Conservation (phyloP, 306 rosid genomes). For the Castanea mollissima region DNA sequence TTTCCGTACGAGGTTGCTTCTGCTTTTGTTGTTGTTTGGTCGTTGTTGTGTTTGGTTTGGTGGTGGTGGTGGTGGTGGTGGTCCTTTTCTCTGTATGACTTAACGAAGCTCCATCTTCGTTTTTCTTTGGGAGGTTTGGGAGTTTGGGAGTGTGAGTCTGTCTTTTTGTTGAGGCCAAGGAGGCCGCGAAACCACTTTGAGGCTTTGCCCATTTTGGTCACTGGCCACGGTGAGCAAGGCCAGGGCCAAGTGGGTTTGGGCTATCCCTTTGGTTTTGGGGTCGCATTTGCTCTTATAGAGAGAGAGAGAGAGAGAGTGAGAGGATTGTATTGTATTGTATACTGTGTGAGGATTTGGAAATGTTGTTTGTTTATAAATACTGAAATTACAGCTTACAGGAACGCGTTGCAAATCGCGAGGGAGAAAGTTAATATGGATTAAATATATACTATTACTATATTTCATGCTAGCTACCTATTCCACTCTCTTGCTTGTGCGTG, state of each 20-base stretch:
- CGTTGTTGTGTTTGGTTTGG: slow-evolving; percentile 6
- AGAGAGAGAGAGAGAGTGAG: neutral
- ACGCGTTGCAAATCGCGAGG: slow-evolving; percentile 3
- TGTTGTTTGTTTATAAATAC: neutral
- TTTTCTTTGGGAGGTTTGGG: slow-evolving; percentile 44
- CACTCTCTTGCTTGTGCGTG: no score
- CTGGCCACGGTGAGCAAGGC: neutral
- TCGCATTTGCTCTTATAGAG: slow-evolving; percentile 11
- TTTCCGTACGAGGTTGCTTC: neutral
- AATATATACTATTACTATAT: no score
- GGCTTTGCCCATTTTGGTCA: slow-evolving; percentile 64
- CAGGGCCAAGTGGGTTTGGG: neutral
- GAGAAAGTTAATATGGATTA: neutral
- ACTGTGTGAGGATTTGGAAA: no score
- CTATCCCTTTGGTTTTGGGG: slow-evolving; percentile 25
- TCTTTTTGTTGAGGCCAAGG: slow-evolving; percentile 41
- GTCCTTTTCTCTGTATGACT: slow-evolving; percentile 49
- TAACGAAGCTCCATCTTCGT: slow-evolving; percentile 72
- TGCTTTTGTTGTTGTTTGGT: neutral
- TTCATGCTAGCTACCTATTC: no score
- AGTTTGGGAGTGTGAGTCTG: slow-evolving; percentile 12
- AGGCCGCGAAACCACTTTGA: slow-evolving; percentile 72
- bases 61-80: neutral
- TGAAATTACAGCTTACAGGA: neutral
- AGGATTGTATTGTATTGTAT: neutral